Percentiles rank a stretch among this genome's conserved stretches.
Evolutionary conservation across 2,329 filamentous ascomycete species (phyloP).

Genomic region (Knufia petricola): DNA sequence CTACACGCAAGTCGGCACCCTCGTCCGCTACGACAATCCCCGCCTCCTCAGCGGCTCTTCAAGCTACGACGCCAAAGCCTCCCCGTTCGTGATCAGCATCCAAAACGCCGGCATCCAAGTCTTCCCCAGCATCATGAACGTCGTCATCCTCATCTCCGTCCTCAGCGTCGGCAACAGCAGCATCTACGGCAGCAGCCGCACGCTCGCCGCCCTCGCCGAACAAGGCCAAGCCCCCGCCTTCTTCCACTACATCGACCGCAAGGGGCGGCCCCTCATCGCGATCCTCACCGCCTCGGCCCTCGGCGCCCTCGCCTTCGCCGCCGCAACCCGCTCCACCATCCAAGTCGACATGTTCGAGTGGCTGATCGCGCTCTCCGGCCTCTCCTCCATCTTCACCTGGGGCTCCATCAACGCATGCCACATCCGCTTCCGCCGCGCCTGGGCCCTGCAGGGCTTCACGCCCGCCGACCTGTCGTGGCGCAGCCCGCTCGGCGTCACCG

Average conservation of each 20-base stretch:
- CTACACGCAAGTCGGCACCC: slow-evolving; percentile 39
- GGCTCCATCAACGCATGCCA: slow-evolving; percentile 56
- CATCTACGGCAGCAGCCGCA: slow-evolving; percentile 49
- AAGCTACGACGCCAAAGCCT: slow-evolving; percentile 38
- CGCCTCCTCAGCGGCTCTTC: slow-evolving; percentile 32
- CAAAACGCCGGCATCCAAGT: slow-evolving; percentile 50
- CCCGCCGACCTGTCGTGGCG: slow-evolving; percentile 58
- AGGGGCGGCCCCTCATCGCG: slow-evolving; percentile 36
- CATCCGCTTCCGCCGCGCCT: slow-evolving; percentile 57
- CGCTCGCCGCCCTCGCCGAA: slow-evolving; percentile 44
- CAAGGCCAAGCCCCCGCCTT: slow-evolving; percentile 37
- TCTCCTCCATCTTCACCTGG: slow-evolving; percentile 57
- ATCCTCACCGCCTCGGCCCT: slow-evolving; percentile 33
- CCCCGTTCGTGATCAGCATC: slow-evolving; percentile 59
- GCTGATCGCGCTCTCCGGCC: slow-evolving; percentile 55
- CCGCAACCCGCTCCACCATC: slow-evolving; percentile 31
- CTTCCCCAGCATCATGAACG: slow-evolving; percentile 58
- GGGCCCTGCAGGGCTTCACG: slow-evolving; percentile 48
- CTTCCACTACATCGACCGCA: slow-evolving; percentile 37
- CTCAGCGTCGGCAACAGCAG: slow-evolving; percentile 51
- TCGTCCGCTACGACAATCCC: slow-evolving; percentile 33
- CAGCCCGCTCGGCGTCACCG: slow-evolving; percentile 49
- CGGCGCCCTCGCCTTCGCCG: slow-evolving; percentile 34
- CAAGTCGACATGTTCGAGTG: slow-evolving; percentile 51
- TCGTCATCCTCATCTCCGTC: slow-evolving; percentile 53